Evolutionary conservation across 257 asterid species (phyloP).

Genomic region (Striga asiatica): DNA sequence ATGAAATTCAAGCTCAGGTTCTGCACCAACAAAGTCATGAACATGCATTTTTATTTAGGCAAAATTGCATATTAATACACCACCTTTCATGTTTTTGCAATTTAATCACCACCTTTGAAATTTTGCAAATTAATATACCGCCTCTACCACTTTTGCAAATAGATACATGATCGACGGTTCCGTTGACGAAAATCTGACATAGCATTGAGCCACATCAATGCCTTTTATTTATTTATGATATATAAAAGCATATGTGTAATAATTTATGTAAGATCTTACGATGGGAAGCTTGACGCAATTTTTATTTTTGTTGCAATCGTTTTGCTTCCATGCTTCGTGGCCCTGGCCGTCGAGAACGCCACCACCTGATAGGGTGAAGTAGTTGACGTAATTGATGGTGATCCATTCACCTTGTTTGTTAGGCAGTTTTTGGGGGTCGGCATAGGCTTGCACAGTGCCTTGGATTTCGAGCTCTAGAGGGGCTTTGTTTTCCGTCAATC

Average conservation of each 20-base stretch:
- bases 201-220: too few species aligned
- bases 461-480: conserved; percentile 25
- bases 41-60: conserved; percentile 17
- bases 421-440: conserved; percentile 12
- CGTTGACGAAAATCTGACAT: too few species aligned
- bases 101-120: too few species aligned
- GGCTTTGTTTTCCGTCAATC: conserved; percentile 2
- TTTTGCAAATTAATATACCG: too few species aligned
- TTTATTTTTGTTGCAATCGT: conserved; percentile 25
- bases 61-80: too few species aligned
- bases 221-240: too few species aligned
- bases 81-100: too few species aligned
- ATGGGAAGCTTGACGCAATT: conserved; percentile 28
- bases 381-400: conserved; percentile 21
- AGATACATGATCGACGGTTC: too few species aligned
- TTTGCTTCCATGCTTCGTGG: conserved; percentile 25
- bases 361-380: conserved; percentile 33
- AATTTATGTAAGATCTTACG: background rate
- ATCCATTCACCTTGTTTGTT: conserved; percentile 27
- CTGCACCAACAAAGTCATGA: too few species aligned
- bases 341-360: conserved; percentile 45
- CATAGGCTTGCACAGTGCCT: conserved; percentile 26
- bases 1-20: too few species aligned
- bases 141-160: too few species aligned
- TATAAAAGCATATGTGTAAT: too few species aligned